Evolutionary conservation across 2,329 filamentous ascomycete genomes (phyloP).

Genomic region (Cyphellophora attinorum): DNA sequence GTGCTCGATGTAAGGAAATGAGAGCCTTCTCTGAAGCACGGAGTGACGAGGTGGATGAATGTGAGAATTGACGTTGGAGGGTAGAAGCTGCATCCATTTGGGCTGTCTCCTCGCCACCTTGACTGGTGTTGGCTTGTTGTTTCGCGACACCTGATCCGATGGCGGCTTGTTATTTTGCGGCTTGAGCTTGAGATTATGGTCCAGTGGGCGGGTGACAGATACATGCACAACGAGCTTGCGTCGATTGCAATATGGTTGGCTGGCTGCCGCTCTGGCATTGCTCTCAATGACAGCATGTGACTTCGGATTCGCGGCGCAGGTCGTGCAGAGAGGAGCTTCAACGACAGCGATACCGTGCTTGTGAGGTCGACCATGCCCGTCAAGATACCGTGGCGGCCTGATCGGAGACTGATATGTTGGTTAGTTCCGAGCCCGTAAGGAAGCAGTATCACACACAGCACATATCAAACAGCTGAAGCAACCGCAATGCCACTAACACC

Average conservation of each 20-base stretch:
- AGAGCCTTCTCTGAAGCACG: not conserved
- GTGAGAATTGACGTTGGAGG: conserved; percentile 3
- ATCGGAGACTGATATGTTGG: conserved; percentile 11
- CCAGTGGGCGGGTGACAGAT: conserved; percentile 7
- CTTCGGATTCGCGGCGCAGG: conserved; percentile 9
- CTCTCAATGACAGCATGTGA: conserved; percentile 15
- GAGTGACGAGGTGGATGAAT: conserved; percentile 2
- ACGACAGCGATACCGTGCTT: conserved; percentile 10
- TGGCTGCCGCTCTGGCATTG: conserved; percentile 6
- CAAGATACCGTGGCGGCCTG: conserved; percentile 12
- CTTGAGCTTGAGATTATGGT: conserved; percentile 6
- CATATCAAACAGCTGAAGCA: conserved; percentile 22
- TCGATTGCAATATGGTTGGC: conserved; percentile 1
- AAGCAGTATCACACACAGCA: conserved; percentile 9
- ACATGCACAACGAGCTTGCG: conserved; percentile 3
- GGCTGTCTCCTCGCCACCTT: not conserved
- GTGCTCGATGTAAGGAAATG: conserved; percentile 1
- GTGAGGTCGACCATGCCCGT: conserved; percentile 9
- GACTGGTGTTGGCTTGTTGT: conserved; percentile 8
- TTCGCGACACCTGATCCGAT: conserved; percentile 1
- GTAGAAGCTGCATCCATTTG: conserved; percentile 1
- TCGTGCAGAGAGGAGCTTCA: conserved; percentile 14
- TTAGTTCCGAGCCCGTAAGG: not conserved
- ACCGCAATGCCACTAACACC: conserved; percentile 24
- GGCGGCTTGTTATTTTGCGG: conserved; percentile 2